These are phyloP conservation scores for Penicillium steckii DNA, from an alignment of 495 filamentous ascomycete genomes.

Conservation along the genomic window DNA sequence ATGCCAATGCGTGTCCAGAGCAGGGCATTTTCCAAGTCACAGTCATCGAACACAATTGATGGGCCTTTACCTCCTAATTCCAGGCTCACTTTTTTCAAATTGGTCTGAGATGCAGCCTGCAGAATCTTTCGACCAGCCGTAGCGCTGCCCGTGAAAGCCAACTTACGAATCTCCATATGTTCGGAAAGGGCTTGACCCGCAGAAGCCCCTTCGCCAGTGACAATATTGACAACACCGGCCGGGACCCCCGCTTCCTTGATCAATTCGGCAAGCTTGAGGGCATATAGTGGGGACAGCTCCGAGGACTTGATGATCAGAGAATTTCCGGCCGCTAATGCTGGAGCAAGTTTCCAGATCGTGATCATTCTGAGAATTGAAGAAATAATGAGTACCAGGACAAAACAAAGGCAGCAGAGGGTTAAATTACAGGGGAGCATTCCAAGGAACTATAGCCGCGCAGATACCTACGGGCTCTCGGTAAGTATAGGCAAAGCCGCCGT, in stretches of 20 bases:
- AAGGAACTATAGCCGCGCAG: constrained; percentile 36
- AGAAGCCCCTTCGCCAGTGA: constrained; percentile 76
- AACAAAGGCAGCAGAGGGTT: constrained; percentile 12
- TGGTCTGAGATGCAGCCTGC: constrained; percentile 36
- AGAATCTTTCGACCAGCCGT: constrained; percentile 26
- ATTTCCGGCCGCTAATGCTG: constrained; percentile 57
- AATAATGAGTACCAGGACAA: constrained; percentile 14
- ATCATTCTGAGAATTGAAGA: constrained; percentile 61
- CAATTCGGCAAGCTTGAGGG: constrained; percentile 81
- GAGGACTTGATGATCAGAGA: constrained; percentile 84
- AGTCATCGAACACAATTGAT: constrained; percentile 44
- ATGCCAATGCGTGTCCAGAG: constrained; percentile 42
- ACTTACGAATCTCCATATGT: constrained; percentile 76
- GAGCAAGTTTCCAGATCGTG: constrained; percentile 56
- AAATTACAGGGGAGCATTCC: constrained; percentile 34
- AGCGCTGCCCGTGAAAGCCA: constrained; percentile 41
- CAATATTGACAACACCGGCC: constrained; percentile 80
- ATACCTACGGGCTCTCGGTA: constrained; percentile 36
- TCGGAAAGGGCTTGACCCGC: constrained; percentile 76
- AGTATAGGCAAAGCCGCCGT: constrained; percentile 26
- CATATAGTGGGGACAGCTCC: constrained; percentile 85
- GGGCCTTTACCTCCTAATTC: constrained; percentile 49
- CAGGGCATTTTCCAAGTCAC: constrained; percentile 41
- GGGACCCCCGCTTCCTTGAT: constrained; percentile 84
- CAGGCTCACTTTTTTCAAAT: constrained; percentile 49